Conservation (phyloP, 2,329 filamentous ascomycete genomes). For the Pseudodiploospora longispora region DNA sequence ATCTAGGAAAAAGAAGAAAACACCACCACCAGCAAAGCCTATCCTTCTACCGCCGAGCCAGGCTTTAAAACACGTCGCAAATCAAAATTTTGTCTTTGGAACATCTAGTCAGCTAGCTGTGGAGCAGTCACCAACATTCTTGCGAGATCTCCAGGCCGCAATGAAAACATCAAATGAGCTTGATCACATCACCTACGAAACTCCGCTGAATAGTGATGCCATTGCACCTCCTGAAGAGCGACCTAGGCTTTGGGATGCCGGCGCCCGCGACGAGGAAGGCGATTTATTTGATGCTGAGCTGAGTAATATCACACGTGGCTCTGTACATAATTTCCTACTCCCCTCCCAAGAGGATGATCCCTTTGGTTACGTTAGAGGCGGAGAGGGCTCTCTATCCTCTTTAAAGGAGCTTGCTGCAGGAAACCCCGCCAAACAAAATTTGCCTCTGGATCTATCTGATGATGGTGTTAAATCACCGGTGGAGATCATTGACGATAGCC, state of each 20-base stretch:
- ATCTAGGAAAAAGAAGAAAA: slow-evolving; percentile 33
- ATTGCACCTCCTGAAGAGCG: slow-evolving; percentile 23
- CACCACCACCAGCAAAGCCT: slow-evolving; percentile 31
- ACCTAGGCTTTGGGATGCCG: slow-evolving; percentile 59
- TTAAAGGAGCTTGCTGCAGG: too few species aligned
- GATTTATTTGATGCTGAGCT: slow-evolving; percentile 55
- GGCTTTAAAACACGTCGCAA: slow-evolving; percentile 55
- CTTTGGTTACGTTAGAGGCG: slow-evolving; percentile 28
- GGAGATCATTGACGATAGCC: slow-evolving; percentile 6
- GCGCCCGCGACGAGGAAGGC: slow-evolving; percentile 58
- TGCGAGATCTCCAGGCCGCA: slow-evolving; percentile 54
- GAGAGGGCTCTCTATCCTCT: not conserved
- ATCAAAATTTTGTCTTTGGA: slow-evolving; percentile 75
- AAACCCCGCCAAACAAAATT: slow-evolving; percentile 9
- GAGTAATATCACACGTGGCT: slow-evolving; percentile 46
- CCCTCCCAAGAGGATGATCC: slow-evolving; percentile 23
- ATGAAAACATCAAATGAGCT: slow-evolving; percentile 49
- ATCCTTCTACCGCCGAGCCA: slow-evolving; percentile 60
- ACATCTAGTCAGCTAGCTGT: slow-evolving; percentile 75
- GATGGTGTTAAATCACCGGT: slow-evolving; percentile 7
- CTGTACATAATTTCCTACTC: slow-evolving; percentile 20
- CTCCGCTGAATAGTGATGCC: slow-evolving; percentile 29
- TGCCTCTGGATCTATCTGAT: slow-evolving; percentile 18
- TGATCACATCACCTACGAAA: slow-evolving; percentile 31
- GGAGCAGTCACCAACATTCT: slow-evolving; percentile 60